Evolutionary conservation across 2,329 filamentous ascomycete species (phyloP).

Genomic region (Alternaria dauci): DNA sequence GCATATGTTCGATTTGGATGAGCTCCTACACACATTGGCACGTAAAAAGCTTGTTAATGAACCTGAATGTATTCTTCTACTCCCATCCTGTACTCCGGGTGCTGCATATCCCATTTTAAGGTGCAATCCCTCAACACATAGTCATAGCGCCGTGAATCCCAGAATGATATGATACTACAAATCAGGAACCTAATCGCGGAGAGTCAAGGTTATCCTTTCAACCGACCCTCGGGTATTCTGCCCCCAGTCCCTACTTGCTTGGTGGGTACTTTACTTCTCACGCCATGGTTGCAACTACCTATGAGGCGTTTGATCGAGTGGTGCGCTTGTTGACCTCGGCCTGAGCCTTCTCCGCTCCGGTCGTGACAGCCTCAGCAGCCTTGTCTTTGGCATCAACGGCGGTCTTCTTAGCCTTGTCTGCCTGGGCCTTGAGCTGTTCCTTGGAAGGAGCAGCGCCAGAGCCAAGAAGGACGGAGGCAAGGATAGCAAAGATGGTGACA

Average conservation of each 20-base stretch:
- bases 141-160: slow-evolving; percentile 35
- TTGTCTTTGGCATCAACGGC: slow-evolving; percentile 72
- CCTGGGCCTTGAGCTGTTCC: slow-evolving; percentile 73
- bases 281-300: slow-evolving; percentile 5
- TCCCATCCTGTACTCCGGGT: slow-evolving; percentile 8
- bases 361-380: slow-evolving; percentile 69
- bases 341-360: slow-evolving; percentile 78
- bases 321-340: slow-evolving; percentile 69
- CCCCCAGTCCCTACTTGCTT: slow-evolving; percentile 12
- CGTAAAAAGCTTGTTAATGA: neutral
- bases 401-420: slow-evolving; percentile 78
- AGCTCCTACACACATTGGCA: neutral
- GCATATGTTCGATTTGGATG: neutral
- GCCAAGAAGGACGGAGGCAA: slow-evolving; percentile 73
- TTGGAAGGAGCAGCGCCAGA: slow-evolving; percentile 70
- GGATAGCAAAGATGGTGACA: slow-evolving; percentile 73
- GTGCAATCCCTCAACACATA: slow-evolving; percentile 42
- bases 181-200: slow-evolving; percentile 33
- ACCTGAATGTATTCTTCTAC: slow-evolving; percentile 1
- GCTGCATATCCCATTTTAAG: slow-evolving; percentile 29
- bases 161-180: slow-evolving; percentile 38
- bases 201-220: slow-evolving; percentile 18
- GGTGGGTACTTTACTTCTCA: slow-evolving; percentile 3
- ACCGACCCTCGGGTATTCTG: slow-evolving; percentile 25
- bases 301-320: slow-evolving; percentile 54